Percentiles rank a stretch among this genome's conserved stretches.
Conservation (phyloP, 352 stramenopile species). For the Globisporangium orthogonon region DNA sequence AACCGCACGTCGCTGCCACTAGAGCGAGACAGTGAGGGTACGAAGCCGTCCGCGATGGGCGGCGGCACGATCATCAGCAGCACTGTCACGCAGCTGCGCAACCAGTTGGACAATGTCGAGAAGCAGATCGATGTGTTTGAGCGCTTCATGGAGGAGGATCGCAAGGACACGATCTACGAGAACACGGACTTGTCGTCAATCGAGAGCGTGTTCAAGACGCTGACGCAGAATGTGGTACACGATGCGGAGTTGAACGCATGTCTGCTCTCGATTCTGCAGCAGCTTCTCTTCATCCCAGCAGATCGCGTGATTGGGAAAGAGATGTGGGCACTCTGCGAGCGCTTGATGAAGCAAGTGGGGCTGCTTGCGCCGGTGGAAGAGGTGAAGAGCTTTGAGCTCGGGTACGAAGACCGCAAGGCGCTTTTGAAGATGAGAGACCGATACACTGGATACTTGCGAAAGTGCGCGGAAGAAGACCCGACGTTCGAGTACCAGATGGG, state of each 20-base stretch:
- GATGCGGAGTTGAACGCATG: constrained; percentile 64
- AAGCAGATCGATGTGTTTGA: constrained; percentile 88
- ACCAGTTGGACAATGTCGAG: constrained; percentile 84
- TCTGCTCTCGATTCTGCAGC: constrained; percentile 73
- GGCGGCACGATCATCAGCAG: constrained; percentile 57
- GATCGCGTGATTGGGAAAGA: constrained; percentile 82
- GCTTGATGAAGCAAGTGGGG: constrained; percentile 73
- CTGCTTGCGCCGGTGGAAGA: constrained; percentile 75
- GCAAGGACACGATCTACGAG: constrained; percentile 83
- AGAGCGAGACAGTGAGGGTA: constrained; percentile 4
- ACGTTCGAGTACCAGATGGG: constrained; percentile 61
- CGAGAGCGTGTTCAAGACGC: constrained; percentile 60
- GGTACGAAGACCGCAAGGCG: constrained; percentile 77
- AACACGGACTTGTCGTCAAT: constrained; percentile 66
- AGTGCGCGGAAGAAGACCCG: constrained; percentile 63
- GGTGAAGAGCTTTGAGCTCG: constrained; percentile 69
- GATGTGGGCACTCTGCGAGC: constrained; percentile 79
- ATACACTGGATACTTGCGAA: constrained; percentile 69
- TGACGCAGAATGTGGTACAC: constrained; percentile 46
- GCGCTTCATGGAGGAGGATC: constrained; percentile 84
- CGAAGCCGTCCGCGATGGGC: neutral
- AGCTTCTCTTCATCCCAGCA: constrained; percentile 80
- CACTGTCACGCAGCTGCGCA: constrained; percentile 67
- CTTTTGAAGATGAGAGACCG: constrained; percentile 67
- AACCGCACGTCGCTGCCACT: constrained; percentile 15